These are phyloP conservation scores for Apiospora hydei DNA, from an alignment of 2,329 filamentous ascomycete genomes.

Conservation along the genomic window DNA sequence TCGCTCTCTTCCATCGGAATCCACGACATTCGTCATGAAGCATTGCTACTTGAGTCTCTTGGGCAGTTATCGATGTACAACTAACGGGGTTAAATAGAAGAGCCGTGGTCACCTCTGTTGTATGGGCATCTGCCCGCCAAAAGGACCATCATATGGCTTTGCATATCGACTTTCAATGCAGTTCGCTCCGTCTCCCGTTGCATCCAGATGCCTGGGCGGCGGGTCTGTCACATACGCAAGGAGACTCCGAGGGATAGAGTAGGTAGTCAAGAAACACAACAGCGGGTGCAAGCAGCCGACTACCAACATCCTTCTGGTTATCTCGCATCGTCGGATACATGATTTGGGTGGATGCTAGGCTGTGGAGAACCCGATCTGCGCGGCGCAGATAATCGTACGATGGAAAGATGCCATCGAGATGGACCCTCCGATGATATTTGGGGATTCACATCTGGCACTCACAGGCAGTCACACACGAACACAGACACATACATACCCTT, in stretches of 20 bases:
- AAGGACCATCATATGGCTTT: neutral
- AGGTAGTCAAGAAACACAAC: neutral
- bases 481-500: neutral
- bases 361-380: conserved; percentile 8
- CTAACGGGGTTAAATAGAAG: too few relatives aligned
- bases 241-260: neutral
- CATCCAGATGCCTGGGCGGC: conserved; percentile 8
- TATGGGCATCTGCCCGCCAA: neutral
- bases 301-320: neutral
- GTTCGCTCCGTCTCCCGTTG: neutral
- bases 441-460: neutral
- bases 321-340: neutral
- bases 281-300: neutral
- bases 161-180: neutral
- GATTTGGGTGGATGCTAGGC: neutral
- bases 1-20: neutral
- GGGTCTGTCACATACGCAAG: neutral
- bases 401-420: neutral
- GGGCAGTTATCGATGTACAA: too few relatives aligned
- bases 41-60: neutral
- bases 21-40: neutral
- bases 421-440: neutral
- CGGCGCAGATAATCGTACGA: conserved; percentile 8
- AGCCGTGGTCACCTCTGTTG: too few relatives aligned
- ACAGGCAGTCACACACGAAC: neutral